phyloP scores from a whole-genome alignment of 441 rosid genomes.

The Aquilaria agallochum region DNA sequence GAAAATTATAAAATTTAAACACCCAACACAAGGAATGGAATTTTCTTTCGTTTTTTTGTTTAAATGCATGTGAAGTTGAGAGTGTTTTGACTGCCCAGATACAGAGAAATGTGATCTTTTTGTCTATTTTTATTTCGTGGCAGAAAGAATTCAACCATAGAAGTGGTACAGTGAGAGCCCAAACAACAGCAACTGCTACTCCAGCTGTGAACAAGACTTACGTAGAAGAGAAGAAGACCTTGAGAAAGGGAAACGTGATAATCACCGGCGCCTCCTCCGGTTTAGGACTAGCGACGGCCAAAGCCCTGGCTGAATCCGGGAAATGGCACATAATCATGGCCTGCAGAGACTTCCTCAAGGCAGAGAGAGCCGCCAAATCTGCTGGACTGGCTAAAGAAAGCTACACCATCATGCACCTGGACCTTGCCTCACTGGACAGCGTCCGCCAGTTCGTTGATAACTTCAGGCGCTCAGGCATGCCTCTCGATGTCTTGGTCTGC shows the following conservation, averaged over 20 bases:
- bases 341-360: slow-evolving; percentile 80
- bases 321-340: slow-evolving; percentile 98
- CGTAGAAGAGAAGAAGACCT: slow-evolving; percentile 65
- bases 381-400: slow-evolving; percentile 72
- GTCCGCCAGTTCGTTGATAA: slow-evolving; percentile 75
- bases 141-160: slow-evolving; percentile 55
- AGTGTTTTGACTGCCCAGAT: slow-evolving; percentile 4
- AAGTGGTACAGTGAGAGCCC: slow-evolving; percentile 60
- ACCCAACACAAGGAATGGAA: background rate
- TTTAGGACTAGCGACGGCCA: slow-evolving; percentile 84
- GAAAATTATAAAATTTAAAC: too few species aligned
- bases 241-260: slow-evolving; percentile 77
- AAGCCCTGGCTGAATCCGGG: slow-evolving; percentile 89
- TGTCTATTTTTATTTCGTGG: background rate
- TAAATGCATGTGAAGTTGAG: background rate
- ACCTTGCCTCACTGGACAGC: slow-evolving; percentile 83
- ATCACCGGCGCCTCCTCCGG: slow-evolving; percentile 97
- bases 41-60: background rate
- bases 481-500: slow-evolving; percentile 81
- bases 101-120: background rate
- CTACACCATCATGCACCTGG: slow-evolving; percentile 86
- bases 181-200: slow-evolving; percentile 51
- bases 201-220: slow-evolving; percentile 50
- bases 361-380: slow-evolving; percentile 77
- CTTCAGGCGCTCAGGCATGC: slow-evolving; percentile 44